These are phyloP conservation scores for Sarocladium strictum DNA, from an alignment of 2,329 filamentous ascomycete genomes.

Conservation along the genomic window DNA sequence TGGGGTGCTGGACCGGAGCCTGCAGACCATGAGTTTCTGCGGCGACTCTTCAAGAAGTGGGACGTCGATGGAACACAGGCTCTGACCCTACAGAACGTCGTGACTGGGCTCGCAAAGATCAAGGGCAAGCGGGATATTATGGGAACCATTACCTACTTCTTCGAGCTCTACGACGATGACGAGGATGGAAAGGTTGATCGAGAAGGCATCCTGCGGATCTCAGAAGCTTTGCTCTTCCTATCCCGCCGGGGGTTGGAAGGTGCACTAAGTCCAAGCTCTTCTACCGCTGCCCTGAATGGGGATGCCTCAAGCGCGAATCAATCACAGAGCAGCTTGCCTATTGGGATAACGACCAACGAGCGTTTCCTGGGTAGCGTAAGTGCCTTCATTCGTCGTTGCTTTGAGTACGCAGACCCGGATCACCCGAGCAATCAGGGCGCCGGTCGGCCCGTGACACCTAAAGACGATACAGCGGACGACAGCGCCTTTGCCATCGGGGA, in stretches of 20 bases:
- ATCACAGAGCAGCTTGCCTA: conserved; percentile 32
- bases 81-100: conserved; percentile 84
- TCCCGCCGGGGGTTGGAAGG: conserved; percentile 83
- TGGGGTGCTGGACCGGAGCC: conserved; percentile 59
- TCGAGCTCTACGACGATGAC: conserved; percentile 93
- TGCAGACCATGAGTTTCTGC: conserved; percentile 92
- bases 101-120: conserved; percentile 81
- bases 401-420: conserved; percentile 96
- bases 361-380: conserved; percentile 88
- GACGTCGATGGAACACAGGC: conserved; percentile 71
- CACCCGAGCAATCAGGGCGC: conserved; percentile 55
- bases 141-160: conserved; percentile 96
- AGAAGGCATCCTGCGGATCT: conserved; percentile 91
- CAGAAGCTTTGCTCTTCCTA: conserved; percentile 87
- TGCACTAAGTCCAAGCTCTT: conserved; percentile 58
- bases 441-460: conserved; percentile 15
- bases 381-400: conserved; percentile 91
- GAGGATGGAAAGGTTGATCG: conserved; percentile 86
- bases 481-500: conserved; percentile 67
- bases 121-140: conserved; percentile 95
- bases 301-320: conserved; percentile 23
- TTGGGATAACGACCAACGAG: conserved; percentile 67
- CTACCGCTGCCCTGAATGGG: conserved; percentile 46
- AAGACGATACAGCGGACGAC: conserved; percentile 23
- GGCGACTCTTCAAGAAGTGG: conserved; percentile 82